These are phyloP conservation scores for Leishmania gerbilli DNA, from an alignment of 208 protist genomes.

Conservation along the genomic window DNA sequence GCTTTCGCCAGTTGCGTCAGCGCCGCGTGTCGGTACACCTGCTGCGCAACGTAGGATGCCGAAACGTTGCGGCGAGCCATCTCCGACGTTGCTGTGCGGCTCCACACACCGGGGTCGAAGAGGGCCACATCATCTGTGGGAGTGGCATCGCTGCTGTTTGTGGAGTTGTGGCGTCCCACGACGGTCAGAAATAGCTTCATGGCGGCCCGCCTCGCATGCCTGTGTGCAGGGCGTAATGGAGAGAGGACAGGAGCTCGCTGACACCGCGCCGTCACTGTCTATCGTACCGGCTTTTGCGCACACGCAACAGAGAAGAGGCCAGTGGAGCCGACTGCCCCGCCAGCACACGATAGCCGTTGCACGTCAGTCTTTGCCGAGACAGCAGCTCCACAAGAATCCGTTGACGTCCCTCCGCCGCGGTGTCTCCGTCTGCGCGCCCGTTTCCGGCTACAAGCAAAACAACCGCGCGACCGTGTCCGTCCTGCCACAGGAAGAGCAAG, in stretches of 20 bases:
- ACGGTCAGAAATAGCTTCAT: conserved; percentile 21
- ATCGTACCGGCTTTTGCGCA: background rate
- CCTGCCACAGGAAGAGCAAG: too few relatives aligned
- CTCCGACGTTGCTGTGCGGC: conserved; percentile 10
- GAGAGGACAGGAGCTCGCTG: background rate
- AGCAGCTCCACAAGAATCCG: background rate
- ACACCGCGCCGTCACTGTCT: background rate
- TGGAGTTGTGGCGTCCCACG: background rate
- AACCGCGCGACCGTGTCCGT: background rate
- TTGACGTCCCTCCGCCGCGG: background rate
- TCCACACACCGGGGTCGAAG: conserved; percentile 31
- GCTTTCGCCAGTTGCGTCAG: background rate
- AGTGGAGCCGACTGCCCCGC: too few relatives aligned
- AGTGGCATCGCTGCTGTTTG: background rate
- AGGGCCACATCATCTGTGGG: conserved; percentile 5
- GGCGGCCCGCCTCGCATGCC: background rate
- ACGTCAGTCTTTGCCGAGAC: background rate
- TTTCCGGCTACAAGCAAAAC: background rate
- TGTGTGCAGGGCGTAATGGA: background rate
- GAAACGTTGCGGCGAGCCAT: conserved; percentile 1
- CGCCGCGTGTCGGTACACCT: conserved; percentile 15
- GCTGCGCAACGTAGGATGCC: conserved; percentile 15
- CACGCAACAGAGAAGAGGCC: background rate
- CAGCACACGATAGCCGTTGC: background rate
- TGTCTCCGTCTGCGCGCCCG: background rate